Evolutionary conservation across 805 yeast species (phyloP), one percentile per base, ranked within the genome.

Genomic region (Saturnispora kantuleensis): DNA sequence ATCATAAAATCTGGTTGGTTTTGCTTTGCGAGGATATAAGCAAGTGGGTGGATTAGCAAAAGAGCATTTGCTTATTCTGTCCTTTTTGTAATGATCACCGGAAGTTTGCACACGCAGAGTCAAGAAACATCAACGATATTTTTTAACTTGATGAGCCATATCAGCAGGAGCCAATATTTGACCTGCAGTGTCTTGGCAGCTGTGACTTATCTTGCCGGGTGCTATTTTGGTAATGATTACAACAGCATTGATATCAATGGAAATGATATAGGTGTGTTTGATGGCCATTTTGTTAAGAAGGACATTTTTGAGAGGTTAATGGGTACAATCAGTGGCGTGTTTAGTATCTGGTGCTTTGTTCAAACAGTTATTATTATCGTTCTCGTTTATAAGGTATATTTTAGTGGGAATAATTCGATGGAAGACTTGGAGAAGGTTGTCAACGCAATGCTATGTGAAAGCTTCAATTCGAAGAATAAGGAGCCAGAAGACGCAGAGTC

Each of bases 391-490:
- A 35, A 31, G 12, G 17, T 30, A 9, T 33, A 15, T 10, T 32
- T 44, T 6, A 32, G 4, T 3, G 29, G 17, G 12, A n/a, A 33
- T n/a, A 36, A 38, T 21, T 37, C 34, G 12, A 17, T 44, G 4
- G 35, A 46, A 5, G 17, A 44, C 17, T 32, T 40, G 2, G 47
- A 50, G 42, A 16, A n/a, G 12, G 53, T 50, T 8, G 47, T 50
- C 11, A 51, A 50, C 18, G 41, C 47, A 4, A 44, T 50, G 5
- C 29, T 50, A 10, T 18, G 16, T 9, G 53, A 50, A 10, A 21
- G 26, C 26, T 21, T 21, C 26, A 21, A 21, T 21, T 21, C 8
- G 26, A 21, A 21, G 26, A 21, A 6, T 21, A 21, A 6, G 2
- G 8, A 6, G 26, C 5, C 26, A 21, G 8, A 21, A 6, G 8